Percentiles rank a stretch among this genome's conserved stretches.
These are phyloP conservation scores for Metarhizium robertsii DNA, from an alignment of 2,329 filamentous ascomycete genomes.

Conservation along the genomic window DNA sequence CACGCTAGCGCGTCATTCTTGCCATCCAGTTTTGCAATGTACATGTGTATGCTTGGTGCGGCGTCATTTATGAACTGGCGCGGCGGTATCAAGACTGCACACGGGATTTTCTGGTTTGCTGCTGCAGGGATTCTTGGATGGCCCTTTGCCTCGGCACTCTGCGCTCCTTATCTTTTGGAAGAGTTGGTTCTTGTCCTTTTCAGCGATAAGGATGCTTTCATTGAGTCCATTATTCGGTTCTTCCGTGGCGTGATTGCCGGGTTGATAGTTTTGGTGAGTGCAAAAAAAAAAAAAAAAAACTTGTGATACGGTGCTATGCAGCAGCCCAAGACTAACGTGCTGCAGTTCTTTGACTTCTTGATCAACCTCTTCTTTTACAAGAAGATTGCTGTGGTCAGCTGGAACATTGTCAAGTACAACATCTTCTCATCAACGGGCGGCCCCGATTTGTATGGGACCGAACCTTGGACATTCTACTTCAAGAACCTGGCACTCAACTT, in stretches of 20 bases:
- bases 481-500: slow-evolving; percentile 90
- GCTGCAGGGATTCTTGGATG: slow-evolving; percentile 79
- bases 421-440: slow-evolving; percentile 76
- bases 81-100: slow-evolving; percentile 66
- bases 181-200: slow-evolving; percentile 53
- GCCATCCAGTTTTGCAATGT: slow-evolving; percentile 96
- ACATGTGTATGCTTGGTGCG: slow-evolving; percentile 75
- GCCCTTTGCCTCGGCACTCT: slow-evolving; percentile 84
- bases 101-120: slow-evolving; percentile 86
- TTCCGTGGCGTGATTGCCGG: slow-evolving; percentile 59
- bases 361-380: slow-evolving; percentile 83
- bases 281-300: too few relatives aligned
- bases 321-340: neutral
- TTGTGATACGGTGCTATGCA: neutral
- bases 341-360: slow-evolving; percentile 56
- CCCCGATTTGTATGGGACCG: slow-evolving; percentile 87
- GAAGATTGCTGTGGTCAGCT: slow-evolving; percentile 65
- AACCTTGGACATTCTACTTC: slow-evolving; percentile 95
- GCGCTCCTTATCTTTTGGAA: slow-evolving; percentile 71
- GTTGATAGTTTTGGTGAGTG: slow-evolving; percentile 58
- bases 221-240: slow-evolving; percentile 51
- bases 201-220: slow-evolving; percentile 48
- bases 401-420: slow-evolving; percentile 95
- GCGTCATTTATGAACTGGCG: slow-evolving; percentile 87
- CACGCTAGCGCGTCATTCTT: slow-evolving; percentile 81